These are phyloP conservation scores for Moricandia moricandioides DNA, from an alignment of 345 rosid genomes.

Conservation along the genomic window DNA sequence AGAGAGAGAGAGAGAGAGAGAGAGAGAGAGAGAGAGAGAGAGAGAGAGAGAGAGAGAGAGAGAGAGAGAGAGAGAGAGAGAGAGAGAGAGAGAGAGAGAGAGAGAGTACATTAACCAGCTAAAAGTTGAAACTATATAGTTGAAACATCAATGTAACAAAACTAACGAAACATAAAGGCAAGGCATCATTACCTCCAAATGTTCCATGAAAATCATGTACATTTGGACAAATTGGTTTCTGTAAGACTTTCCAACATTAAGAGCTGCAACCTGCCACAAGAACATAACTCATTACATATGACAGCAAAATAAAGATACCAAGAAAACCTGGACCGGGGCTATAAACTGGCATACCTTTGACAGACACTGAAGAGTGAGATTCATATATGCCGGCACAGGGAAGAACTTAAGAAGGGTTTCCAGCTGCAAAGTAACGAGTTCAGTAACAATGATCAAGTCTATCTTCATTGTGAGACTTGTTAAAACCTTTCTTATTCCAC, in stretches of 20 bases:
- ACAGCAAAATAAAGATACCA: neutral
- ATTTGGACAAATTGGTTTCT: conserved; percentile 65
- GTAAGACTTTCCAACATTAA: conserved; percentile 75
- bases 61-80: too few relatives aligned
- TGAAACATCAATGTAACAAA: neutral
- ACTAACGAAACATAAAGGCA: neutral
- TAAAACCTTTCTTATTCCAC: conserved; percentile 12
- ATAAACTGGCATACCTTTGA: conserved; percentile 58
- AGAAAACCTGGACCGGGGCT: neutral
- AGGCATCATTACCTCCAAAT: conserved; percentile 57
- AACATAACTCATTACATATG: conserved; percentile 11
- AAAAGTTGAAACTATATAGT: neutral
- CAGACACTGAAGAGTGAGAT: conserved; percentile 87
- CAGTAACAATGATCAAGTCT: conserved; percentile 6
- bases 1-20: too few relatives aligned
- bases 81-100: too few relatives aligned
- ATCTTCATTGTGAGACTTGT: conserved; percentile 5
- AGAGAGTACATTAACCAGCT: neutral
- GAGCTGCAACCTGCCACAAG: conserved; percentile 79
- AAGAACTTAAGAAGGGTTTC: conserved; percentile 87
- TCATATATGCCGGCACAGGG: conserved; percentile 68
- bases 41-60: too few relatives aligned
- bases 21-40: too few relatives aligned
- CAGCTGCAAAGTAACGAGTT: conserved; percentile 49
- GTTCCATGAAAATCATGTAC: conserved; percentile 71